phyloP scores from a whole-genome alignment of 2,329 filamentous ascomycete species.

The Ceratocystis harringtonii region DNA sequence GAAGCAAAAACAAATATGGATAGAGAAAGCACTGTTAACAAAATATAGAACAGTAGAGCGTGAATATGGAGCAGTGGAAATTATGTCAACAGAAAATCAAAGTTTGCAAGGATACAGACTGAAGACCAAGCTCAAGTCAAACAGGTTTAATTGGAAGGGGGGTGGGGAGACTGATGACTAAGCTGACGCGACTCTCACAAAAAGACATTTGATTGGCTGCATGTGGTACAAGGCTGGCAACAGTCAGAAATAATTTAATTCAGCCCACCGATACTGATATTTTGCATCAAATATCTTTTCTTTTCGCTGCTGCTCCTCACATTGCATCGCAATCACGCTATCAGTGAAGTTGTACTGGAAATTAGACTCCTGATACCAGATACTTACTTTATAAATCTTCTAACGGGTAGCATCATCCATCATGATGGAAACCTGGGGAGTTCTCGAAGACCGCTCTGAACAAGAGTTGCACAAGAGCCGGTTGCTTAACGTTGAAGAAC shows the following conservation, averaged over 20 bases:
- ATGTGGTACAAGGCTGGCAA: background rate
- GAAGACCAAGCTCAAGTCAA: background rate
- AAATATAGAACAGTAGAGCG: background rate
- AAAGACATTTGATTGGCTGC: background rate
- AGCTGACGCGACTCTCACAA: background rate
- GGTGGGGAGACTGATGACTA: background rate
- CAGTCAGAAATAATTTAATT: background rate
- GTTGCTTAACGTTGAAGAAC: conserved; percentile 79
- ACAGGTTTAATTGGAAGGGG: background rate
- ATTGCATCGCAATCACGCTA: background rate
- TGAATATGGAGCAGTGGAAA: background rate
- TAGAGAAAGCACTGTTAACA: background rate
- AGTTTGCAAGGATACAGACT: background rate
- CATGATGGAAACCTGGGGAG: conserved; percentile 39
- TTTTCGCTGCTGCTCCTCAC: background rate
- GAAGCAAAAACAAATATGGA: background rate
- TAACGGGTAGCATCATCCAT: background rate
- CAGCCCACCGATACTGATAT: background rate
- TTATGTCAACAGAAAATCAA: conserved; percentile 1
- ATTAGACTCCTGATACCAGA: no score
- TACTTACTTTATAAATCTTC: background rate
- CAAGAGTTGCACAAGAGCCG: conserved; percentile 77
- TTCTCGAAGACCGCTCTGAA: conserved; percentile 62
- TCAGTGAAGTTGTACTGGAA: no score
- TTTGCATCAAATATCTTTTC: background rate